These are phyloP conservation scores for Pleurotus pulmonarius DNA, from an alignment of 768 basidiomycete genomes.

Conservation along the genomic window DNA sequence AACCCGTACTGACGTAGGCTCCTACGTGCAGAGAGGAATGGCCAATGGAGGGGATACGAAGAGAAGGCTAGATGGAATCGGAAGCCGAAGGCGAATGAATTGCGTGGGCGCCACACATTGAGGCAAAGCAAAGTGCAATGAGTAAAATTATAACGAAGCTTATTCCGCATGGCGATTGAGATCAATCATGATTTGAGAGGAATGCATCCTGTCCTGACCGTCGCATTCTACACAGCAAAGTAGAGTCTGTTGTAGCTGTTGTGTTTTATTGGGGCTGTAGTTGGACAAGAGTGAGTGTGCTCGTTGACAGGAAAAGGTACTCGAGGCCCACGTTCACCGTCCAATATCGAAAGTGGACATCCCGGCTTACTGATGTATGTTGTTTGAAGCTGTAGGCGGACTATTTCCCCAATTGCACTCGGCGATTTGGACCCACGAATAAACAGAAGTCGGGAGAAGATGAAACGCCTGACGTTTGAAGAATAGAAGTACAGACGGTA, in stretches of 20 bases:
- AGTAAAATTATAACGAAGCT: background rate
- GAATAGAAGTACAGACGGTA: slow-evolving; percentile 7
- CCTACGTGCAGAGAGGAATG: too few relatives aligned
- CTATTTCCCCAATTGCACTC: background rate
- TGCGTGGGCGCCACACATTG: background rate
- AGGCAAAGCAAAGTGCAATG: background rate
- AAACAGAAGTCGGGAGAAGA: background rate
- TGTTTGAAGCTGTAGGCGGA: background rate
- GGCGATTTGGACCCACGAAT: background rate
- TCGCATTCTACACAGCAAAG: too few relatives aligned
- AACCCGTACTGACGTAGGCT: too few relatives aligned
- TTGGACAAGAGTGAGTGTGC: too few relatives aligned
- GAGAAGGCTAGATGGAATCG: background rate
- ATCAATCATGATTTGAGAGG: background rate
- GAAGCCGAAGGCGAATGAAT: background rate
- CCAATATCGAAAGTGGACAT: too few relatives aligned
- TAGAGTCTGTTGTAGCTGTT: too few relatives aligned
- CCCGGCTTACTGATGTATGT: too few relatives aligned
- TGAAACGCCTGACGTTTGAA: background rate
- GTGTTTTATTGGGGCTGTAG: too few relatives aligned
- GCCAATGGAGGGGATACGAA: background rate
- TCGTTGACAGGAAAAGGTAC: too few relatives aligned
- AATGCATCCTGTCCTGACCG: too few relatives aligned
- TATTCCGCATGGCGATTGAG: background rate
- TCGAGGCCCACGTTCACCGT: too few relatives aligned